Conservation (phyloP, 805 yeast species). For the Candida rishiriensis region DNA sequence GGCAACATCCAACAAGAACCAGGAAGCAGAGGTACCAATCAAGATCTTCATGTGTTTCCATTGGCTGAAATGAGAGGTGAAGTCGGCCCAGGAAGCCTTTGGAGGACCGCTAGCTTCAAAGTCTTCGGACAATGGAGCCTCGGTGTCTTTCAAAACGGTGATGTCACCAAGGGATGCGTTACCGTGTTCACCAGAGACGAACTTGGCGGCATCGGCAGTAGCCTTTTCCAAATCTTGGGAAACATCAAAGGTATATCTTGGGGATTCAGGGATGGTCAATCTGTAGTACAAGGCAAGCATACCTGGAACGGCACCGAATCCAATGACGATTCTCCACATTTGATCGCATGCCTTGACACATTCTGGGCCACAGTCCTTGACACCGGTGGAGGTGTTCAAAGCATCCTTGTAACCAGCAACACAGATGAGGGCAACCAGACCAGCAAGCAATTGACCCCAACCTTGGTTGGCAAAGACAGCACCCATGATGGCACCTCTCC, state of each 20-base stretch:
- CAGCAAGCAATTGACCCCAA: slow-evolving; percentile 89
- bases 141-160: slow-evolving; percentile 42
- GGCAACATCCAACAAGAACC: slow-evolving; percentile 90
- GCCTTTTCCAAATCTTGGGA: slow-evolving; percentile 52
- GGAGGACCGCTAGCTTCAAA: slow-evolving; percentile 49
- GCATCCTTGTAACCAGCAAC: slow-evolving; percentile 73
- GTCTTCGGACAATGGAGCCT: slow-evolving; percentile 32
- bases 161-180: slow-evolving; percentile 42
- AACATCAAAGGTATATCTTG: slow-evolving; percentile 83
- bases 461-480: slow-evolving; percentile 97
- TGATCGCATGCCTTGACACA: slow-evolving; percentile 82
- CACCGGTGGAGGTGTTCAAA: slow-evolving; percentile 48
- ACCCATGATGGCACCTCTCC: slow-evolving; percentile 98
- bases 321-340: slow-evolving; percentile 91
- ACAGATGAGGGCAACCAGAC: slow-evolving; percentile 72
- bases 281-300: slow-evolving; percentile 79
- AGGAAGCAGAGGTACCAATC: slow-evolving; percentile 85
- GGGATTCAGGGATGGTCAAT: slow-evolving; percentile 92
- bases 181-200: slow-evolving; percentile 46
- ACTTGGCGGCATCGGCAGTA: slow-evolving; percentile 52
- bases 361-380: slow-evolving; percentile 55
- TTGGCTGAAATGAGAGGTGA: slow-evolving; percentile 66
- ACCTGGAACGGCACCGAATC: slow-evolving; percentile 91
- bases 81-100: slow-evolving; percentile 77
- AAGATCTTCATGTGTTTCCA: slow-evolving; percentile 86